phyloP scores from a whole-genome alignment of 2,329 filamentous ascomycete genomes.

The Fusarium piperis region DNA sequence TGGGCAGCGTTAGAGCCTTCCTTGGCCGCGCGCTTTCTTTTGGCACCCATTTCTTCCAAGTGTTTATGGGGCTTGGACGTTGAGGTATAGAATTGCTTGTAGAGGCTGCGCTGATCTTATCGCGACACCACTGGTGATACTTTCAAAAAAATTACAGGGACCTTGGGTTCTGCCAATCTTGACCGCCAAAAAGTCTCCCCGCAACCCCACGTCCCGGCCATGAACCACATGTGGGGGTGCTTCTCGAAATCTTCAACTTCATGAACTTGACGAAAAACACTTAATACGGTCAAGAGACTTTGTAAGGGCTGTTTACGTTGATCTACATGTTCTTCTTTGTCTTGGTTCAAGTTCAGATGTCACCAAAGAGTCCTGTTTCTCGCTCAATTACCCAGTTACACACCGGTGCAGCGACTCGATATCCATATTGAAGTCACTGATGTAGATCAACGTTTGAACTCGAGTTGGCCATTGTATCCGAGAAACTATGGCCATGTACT shows the following conservation, averaged over 20 bases:
- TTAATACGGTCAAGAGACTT: neutral
- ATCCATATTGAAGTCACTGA: neutral
- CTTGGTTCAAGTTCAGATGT: neutral
- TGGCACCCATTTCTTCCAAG: constrained; percentile 45
- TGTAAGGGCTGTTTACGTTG: neutral
- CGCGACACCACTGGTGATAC: constrained; percentile 17
- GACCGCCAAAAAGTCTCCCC: constrained; percentile 36
- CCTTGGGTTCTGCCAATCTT: constrained; percentile 27
- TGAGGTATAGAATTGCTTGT: constrained; percentile 9
- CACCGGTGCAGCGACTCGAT: neutral
- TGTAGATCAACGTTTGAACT: neutral
- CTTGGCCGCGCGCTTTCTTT: constrained; percentile 49
- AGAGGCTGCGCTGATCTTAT: constrained; percentile 15
- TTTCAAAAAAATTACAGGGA: constrained; percentile 29
- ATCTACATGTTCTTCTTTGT: neutral
- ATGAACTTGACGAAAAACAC: neutral
- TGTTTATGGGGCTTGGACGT: neutral
- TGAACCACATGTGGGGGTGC: neutral
- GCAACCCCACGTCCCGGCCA: constrained; percentile 25
- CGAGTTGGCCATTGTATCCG: neutral
- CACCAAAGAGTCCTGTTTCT: neutral
- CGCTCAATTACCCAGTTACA: neutral
- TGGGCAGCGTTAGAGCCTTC: constrained; percentile 40
- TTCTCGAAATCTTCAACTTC: neutral
- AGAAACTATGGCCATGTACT: neutral